Base-by-base conservation (phyloP, 768 basidiomycete genomes). In the Lactarius sanguifluus region DNA sequence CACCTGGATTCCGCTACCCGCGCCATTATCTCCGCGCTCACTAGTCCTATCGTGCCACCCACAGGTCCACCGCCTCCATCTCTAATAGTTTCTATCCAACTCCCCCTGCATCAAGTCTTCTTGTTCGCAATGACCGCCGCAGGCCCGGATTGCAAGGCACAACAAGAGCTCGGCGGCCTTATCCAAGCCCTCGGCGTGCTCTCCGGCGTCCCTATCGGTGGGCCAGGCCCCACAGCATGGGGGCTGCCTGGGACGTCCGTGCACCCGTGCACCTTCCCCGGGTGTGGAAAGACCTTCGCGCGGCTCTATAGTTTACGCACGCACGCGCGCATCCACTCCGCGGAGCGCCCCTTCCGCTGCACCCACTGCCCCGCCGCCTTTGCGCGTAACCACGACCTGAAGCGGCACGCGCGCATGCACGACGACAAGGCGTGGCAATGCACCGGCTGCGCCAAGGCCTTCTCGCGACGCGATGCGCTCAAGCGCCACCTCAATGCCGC, bases 151-250 rank as follows among this genome's bases (percentile, higher is more conserved):
- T 57, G 82, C 82, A 82, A 83, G 64, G 79, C 81, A 0, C 77
- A 92, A 1, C 89, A 90, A 73, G 91, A 93, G 75, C 84, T 92
- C 47, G 84, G 86, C 52, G 89, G 89, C n/a, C 80, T 93, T 61
- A 89, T 92, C 64, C 91, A 92, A 71, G 89, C 92, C 69, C 82
- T 93, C 54, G 90, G 90, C 23, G 88, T 92, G 40, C 82, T 93
- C 65, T 90, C 87, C 67, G 89, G 88, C 1, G 87, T 91, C 52
- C 89, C 86, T 71, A 92, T 93, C 61, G 81, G 78, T 12, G 52
- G 67, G 75, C 78, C 62, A 36, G 34, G 66, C 23, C 70, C 64
- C 30, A 57, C 69, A 36, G 69, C 76, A 25, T 71, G 69, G 23
- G 76, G 81, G n/a, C 71, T 77, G 9, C 73, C 72, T 57, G 86